Conservation (phyloP, 1,139 yeast genomes). For the Kodamaea ohmeri region DNA sequence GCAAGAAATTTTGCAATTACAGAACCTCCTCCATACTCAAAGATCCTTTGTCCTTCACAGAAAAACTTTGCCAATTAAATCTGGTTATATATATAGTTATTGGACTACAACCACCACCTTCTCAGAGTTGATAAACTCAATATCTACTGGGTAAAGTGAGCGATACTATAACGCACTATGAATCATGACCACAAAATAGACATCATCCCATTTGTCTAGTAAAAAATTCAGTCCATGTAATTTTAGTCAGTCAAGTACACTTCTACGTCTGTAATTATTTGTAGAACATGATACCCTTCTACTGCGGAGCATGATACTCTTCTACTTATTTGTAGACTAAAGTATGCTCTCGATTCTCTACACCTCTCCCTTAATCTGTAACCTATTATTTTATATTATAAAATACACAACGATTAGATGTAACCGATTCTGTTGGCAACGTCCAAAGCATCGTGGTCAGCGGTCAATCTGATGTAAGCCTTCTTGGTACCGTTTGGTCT, state of each 20-base stretch:
- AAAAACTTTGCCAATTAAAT: neutral
- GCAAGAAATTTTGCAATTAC: neutral
- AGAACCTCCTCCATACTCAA: neutral
- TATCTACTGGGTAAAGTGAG: no score
- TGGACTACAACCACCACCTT: conserved; percentile 6
- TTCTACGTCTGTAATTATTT: no score
- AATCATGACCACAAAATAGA: no score
- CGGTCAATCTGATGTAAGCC: conserved; percentile 98
- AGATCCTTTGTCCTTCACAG: neutral
- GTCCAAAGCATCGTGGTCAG: conserved; percentile 99
- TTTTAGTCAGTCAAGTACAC: no score
- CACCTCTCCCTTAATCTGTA: conserved; percentile 3
- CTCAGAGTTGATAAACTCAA: neutral
- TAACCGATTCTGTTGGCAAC: conserved; percentile 99
- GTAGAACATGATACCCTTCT: no score
- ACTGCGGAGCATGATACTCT: no score
- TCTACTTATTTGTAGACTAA: no score
- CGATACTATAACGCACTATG: no score
- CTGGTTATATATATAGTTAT: conserved; percentile 9
- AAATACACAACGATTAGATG: conserved; percentile 52
- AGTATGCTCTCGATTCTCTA: neutral
- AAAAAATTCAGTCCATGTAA: no score
- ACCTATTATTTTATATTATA: conserved; percentile 14
- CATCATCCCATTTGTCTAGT: no score
- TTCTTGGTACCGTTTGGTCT: conserved; percentile 99